Evolutionary conservation across 495 filamentous ascomycete genomes (phyloP).

Genomic region (Trichoderma asperelloides): DNA sequence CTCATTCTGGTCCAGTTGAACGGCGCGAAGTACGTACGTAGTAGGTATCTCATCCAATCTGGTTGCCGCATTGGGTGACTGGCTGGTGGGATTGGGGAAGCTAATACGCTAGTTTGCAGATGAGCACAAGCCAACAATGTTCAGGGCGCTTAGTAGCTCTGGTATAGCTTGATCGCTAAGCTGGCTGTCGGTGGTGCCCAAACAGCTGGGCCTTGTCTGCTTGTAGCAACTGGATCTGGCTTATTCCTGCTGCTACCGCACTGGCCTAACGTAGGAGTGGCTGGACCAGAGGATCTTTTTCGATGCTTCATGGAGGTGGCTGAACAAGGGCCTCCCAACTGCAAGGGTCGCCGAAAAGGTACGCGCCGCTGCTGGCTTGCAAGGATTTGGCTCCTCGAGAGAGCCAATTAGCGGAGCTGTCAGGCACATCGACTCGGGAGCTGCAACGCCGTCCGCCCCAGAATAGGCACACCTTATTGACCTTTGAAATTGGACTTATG

Average conservation of each 20-base stretch:
- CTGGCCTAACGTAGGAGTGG: background rate
- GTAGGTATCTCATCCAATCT: background rate
- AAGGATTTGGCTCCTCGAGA: background rate
- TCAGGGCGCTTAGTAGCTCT: slow-evolving; percentile 6
- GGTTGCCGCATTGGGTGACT: background rate
- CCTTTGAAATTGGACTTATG: background rate
- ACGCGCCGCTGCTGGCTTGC: slow-evolving; percentile 4
- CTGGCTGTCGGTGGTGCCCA: background rate
- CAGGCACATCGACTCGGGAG: slow-evolving; percentile 1
- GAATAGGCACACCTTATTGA: background rate
- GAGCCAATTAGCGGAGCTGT: slow-evolving; percentile 5
- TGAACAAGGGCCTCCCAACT: background rate
- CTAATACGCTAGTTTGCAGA: slow-evolving; percentile 2
- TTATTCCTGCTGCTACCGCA: background rate
- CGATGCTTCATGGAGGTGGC: background rate
- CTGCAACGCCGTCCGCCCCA: slow-evolving; percentile 2
- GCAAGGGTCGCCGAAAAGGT: slow-evolving; percentile 2
- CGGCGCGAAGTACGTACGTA: background rate
- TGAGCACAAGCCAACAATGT: background rate
- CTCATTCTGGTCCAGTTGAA: background rate
- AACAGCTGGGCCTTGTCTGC: background rate
- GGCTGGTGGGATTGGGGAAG: background rate
- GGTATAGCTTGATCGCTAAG: background rate
- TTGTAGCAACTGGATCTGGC: background rate
- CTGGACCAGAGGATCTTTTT: background rate